Conservation (phyloP, 1,284 basidiomycete genomes). For the Trichosporon faecale region DNA sequence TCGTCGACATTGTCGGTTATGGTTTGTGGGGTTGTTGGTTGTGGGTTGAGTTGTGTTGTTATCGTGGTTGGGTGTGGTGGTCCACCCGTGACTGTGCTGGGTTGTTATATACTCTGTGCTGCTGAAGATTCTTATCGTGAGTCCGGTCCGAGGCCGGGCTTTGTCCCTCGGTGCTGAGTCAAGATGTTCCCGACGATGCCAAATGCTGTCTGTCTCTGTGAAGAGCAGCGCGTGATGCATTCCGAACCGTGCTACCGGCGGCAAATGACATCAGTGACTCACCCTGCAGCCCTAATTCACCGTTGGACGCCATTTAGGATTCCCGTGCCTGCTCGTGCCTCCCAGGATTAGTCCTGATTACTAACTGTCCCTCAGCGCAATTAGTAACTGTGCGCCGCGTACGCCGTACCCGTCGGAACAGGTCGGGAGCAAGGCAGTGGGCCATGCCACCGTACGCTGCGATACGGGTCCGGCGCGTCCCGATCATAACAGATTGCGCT, state of each 20-base stretch:
- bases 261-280: conserved; percentile 3
- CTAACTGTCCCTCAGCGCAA: background rate
- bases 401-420: background rate
- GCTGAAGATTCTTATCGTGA: background rate
- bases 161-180: background rate
- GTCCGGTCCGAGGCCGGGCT: background rate
- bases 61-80: background rate
- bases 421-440: background rate
- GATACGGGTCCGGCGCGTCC: background rate
- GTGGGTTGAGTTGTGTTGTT: background rate
- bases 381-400: background rate
- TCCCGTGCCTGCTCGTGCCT: background rate
- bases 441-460: no score
- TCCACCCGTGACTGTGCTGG: no score
- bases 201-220: background rate
- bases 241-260: conserved; percentile 6
- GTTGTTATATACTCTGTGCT: background rate
- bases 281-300: background rate
- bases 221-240: background rate
- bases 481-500: background rate
- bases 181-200: background rate
- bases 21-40: background rate
- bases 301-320: background rate
- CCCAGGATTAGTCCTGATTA: background rate
- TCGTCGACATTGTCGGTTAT: conserved; percentile 8